Evolutionary conservation across 2,329 filamentous ascomycete species (phyloP), one percentile per base, ranked within the genome.

Genomic region (Cladophialophora exuberans): DNA sequence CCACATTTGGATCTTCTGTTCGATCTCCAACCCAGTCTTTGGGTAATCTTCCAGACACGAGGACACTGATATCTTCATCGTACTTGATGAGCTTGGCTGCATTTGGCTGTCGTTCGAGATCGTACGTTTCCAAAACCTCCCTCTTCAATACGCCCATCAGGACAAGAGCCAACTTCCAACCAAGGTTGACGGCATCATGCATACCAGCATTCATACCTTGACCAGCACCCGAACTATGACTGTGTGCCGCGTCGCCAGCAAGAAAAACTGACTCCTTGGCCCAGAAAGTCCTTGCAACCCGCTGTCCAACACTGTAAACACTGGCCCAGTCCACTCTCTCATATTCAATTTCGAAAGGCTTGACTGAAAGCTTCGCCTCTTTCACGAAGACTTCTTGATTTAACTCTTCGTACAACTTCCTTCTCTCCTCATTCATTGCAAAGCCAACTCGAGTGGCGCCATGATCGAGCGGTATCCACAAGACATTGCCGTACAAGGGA

Each of bases 361-460:
- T 69, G 4, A 74, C 67, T 2, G 71, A 68, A 3, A 68, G 66
- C 26, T 73, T 69, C 3, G 73, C 72, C 56, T 76, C 72, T 17
- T 67, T 62, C 7, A 73, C 64, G 4, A 71, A 72, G 7, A 70
- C 70, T 13, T 68, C 70, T 42, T 71, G 64, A 33, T 70, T 64
- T 42, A 74, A 68, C 9, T 66, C 64, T 5, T 65, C 51, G 55
- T 73, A 74, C 10, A 68, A 62, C 45, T 68, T 69, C 52, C 68
- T 64, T 6, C 72, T 64, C 43, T 74, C 74, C 0, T 74, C 69
- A 2, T 72, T 79, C 59, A 79, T 76, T 0, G 78, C 77, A 57
- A 76, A 83, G 3, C 80, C 81, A 35, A 83, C 80, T 4, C 80
- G 72, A 0, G 78, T 81, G 0, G 73, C 76, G 3, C 78, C 79